Evolutionary conservation across 2,329 filamentous ascomycete species (phyloP).

Genomic region (Talaromyces funiculosus): DNA sequence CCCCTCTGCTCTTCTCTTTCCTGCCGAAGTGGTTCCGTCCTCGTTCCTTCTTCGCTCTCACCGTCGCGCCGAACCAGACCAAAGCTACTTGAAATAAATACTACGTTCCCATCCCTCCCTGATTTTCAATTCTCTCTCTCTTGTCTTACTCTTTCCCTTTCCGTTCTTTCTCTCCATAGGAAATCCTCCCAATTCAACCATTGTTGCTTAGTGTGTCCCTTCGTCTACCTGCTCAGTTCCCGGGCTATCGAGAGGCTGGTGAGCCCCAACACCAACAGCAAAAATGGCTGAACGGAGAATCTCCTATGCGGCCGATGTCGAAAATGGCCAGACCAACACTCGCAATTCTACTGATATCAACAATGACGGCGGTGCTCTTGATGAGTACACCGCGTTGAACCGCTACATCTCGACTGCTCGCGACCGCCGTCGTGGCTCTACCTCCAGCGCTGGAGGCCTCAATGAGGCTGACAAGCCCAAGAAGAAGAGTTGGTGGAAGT

Average conservation of each 20-base stretch:
- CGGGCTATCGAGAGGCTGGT: conserved; percentile 24
- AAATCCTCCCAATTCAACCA: conserved; percentile 35
- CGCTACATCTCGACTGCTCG: conserved; percentile 60
- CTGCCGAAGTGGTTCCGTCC: conserved; percentile 23
- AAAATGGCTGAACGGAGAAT: conserved; percentile 43
- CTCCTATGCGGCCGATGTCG: conserved; percentile 40
- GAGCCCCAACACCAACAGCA: conserved; percentile 31
- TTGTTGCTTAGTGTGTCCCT: conserved; percentile 23
- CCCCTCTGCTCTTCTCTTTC: conserved; percentile 12
- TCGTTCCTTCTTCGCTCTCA: conserved; percentile 8
- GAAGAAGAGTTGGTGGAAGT: conserved; percentile 50
- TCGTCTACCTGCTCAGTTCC: conserved; percentile 30
- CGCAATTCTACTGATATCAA: conserved; percentile 26
- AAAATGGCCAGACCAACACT: conserved; percentile 35
- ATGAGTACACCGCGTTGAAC: conserved; percentile 58
- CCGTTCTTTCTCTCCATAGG: conserved; percentile 25
- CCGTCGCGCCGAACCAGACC: conserved; percentile 6
- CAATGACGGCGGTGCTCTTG: conserved; percentile 26
- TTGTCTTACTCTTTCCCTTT: conserved; percentile 17
- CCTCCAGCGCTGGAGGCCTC: conserved; percentile 33
- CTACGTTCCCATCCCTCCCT: conserved; percentile 10
- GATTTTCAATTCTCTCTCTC: not conserved
- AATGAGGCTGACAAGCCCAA: conserved; percentile 42
- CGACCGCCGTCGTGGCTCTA: conserved; percentile 47
- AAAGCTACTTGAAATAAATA: conserved; percentile 11